Evolutionary conservation across 306 rosid species (phyloP).

Genomic region (Vicia faba): DNA sequence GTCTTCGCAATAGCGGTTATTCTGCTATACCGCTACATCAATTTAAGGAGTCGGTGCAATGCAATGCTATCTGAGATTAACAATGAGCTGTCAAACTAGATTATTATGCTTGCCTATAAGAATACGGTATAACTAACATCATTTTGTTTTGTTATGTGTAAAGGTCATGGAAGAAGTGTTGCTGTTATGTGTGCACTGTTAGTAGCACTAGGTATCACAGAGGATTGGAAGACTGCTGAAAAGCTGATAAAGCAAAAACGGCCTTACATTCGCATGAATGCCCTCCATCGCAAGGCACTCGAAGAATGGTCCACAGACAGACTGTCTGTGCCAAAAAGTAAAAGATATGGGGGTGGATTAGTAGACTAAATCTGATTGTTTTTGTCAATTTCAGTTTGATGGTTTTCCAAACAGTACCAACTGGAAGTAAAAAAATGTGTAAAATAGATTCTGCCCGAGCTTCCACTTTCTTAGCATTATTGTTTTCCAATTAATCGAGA

Average conservation of each 20-base stretch:
- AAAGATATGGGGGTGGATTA: conserved; percentile 24
- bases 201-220: conserved; percentile 76
- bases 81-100: neutral
- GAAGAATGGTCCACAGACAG: conserved; percentile 88
- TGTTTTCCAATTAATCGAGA: conserved; percentile 9
- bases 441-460: conserved; percentile 22
- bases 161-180: conserved; percentile 97
- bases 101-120: conserved; percentile 20
- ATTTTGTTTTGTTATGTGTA: conserved; percentile 1
- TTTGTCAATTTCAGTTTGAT: conserved; percentile 15
- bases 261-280: conserved; percentile 74
- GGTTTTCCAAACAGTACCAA: neutral
- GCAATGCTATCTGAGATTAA: no score
- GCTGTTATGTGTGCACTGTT: conserved; percentile 88
- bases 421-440: neutral
- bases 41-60: no score
- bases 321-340: conserved; percentile 52
- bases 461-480: conserved; percentile 4
- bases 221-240: conserved; percentile 94
- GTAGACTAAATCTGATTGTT: conserved; percentile 32
- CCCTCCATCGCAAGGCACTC: conserved; percentile 70
- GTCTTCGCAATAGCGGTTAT: no score
- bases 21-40: no score
- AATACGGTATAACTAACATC: conserved; percentile 12
- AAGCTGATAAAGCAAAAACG: conserved; percentile 68